A percentile compares a stretch with the other conserved stretches of the same genome.
Evolutionary conservation across 1,284 basidiomycete genomes (phyloP).

Genomic region (Ustilago sp.): DNA sequence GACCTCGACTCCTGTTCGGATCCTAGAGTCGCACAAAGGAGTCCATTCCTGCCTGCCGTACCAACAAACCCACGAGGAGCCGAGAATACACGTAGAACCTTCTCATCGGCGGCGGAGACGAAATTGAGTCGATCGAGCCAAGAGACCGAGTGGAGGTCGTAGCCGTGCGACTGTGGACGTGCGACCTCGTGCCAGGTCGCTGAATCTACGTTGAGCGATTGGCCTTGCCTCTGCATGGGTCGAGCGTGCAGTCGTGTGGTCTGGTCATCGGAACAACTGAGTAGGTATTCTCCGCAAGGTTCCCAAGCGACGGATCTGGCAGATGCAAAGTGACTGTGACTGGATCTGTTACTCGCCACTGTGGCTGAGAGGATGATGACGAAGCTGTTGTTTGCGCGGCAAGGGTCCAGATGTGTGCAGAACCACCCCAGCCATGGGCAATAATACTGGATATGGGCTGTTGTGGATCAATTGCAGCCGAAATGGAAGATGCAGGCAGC

Average conservation of each 20-base stretch:
- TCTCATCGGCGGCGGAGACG: conserved; percentile 67
- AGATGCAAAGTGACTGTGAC: conserved; percentile 59
- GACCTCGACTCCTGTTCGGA: conserved; percentile 41
- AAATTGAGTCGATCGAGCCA: conserved; percentile 66
- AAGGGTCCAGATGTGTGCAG: conserved; percentile 59
- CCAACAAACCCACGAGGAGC: conserved; percentile 64
- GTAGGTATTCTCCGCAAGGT: conserved; percentile 60
- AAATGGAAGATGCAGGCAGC: conserved; percentile 20
- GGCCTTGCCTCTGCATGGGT: conserved; percentile 23
- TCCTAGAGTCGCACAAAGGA: conserved; percentile 38
- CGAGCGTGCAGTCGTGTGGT: conserved; percentile 64
- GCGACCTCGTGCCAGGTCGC: conserved; percentile 67
- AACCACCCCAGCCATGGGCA: conserved; percentile 66
- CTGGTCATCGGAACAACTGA: conserved; percentile 61
- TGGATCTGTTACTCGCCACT: conserved; percentile 35
- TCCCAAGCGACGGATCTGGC: conserved; percentile 63
- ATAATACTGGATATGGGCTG: conserved; percentile 41
- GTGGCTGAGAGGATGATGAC: conserved; percentile 7
- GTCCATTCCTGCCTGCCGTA: conserved; percentile 38
- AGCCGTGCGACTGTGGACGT: conserved; percentile 67
- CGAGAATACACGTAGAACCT: conserved; percentile 66
- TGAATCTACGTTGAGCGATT: conserved; percentile 6
- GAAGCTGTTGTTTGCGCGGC: background rate
- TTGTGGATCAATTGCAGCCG: background rate
- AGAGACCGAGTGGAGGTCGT: conserved; percentile 58